phyloP scores from a whole-genome alignment of 768 basidiomycete genomes.

The Tricholoma bakamatsutake region DNA sequence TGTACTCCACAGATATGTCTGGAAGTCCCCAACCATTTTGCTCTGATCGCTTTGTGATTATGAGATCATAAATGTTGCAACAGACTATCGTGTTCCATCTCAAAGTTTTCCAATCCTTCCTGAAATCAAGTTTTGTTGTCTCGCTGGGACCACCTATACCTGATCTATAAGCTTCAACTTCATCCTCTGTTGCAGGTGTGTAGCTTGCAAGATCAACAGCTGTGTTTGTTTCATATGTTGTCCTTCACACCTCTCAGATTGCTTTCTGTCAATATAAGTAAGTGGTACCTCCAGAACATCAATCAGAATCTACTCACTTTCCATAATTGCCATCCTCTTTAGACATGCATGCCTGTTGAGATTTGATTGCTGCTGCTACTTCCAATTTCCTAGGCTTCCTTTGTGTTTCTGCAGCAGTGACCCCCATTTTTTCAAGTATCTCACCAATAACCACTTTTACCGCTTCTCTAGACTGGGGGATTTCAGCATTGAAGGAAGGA shows the following conservation, averaged over 20 bases:
- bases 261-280: neutral
- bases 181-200: neutral
- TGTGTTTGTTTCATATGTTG: neutral
- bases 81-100: neutral
- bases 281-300: neutral
- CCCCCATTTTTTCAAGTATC: neutral
- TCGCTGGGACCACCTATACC: neutral
- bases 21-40: constrained; percentile 2
- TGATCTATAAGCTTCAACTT: neutral
- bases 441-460: neutral
- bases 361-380: neutral
- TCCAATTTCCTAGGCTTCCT: neutral
- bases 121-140: neutral
- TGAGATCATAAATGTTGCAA: neutral
- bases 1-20: neutral
- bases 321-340: neutral
- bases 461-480: neutral
- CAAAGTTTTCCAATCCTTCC: neutral
- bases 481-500: neutral
- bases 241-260: neutral
- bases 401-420: neutral
- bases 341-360: neutral
- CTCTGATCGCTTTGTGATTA: neutral
- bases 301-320: neutral
- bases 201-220: neutral